These are phyloP conservation scores for Scalesia atractyloides DNA, from an alignment of 129 eudicot genomes.

Conservation along the genomic window DNA sequence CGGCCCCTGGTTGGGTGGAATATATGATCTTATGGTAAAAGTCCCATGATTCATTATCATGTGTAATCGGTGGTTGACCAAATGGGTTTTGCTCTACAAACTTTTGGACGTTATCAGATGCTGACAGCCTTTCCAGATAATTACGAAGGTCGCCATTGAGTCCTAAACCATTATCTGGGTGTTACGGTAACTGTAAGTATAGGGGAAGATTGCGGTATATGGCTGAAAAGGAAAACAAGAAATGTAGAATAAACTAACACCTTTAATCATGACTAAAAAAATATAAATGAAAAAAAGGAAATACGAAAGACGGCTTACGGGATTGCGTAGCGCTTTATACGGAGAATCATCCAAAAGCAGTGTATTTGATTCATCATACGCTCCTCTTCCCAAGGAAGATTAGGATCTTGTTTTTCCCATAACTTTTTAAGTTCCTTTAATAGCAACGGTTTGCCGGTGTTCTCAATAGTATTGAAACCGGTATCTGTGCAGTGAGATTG, in stretches of 20 bases:
- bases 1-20: conserved; percentile 6
- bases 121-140: conserved; percentile 32
- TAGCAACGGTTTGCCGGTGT: conserved; percentile 58
- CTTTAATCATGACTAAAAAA: neutral
- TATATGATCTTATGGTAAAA: conserved; percentile 33
- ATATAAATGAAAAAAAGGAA: neutral
- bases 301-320: conserved; percentile 42
- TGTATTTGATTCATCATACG: conserved; percentile 66
- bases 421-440: conserved; percentile 75
- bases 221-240: conserved; percentile 35
- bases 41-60: conserved; percentile 29
- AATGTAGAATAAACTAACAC: conserved; percentile 15
- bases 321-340: conserved; percentile 68
- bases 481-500: conserved; percentile 74
- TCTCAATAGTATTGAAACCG: conserved; percentile 57
- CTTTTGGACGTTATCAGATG: conserved; percentile 30
- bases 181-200: conserved; percentile 34
- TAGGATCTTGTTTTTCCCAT: conserved; percentile 67
- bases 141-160: conserved; percentile 32
- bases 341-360: conserved; percentile 84
- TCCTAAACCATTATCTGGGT: conserved; percentile 40
- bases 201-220: conserved; percentile 45
- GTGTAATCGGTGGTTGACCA: conserved; percentile 36
- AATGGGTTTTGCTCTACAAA: conserved; percentile 34
- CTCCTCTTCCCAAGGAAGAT: conserved; percentile 80